These are phyloP conservation scores for Taphrina betulina DNA, from an alignment of 1,139 yeast species.

Conservation along the genomic window DNA sequence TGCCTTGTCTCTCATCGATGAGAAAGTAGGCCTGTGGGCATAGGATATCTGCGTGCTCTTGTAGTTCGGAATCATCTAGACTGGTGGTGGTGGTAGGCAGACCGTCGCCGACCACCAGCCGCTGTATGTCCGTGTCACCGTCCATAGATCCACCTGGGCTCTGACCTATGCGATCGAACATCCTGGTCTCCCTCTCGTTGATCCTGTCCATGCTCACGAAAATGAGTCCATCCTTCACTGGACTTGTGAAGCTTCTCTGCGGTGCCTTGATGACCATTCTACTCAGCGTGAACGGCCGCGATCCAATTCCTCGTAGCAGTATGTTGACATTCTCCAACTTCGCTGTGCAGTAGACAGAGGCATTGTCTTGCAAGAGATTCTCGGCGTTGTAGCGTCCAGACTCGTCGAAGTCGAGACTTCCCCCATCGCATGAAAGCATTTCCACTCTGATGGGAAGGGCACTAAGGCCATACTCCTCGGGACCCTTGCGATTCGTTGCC, in stretches of 20 bases:
- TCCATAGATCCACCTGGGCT: neutral
- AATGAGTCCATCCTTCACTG: constrained; percentile 39
- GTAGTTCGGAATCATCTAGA: neutral
- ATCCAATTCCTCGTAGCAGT: constrained; percentile 7
- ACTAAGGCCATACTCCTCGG: constrained; percentile 4
- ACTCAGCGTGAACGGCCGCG: constrained; percentile 37
- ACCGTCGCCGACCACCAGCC: constrained; percentile 13
- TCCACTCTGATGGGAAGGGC: constrained; percentile 23
- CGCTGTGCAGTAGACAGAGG: constrained; percentile 31
- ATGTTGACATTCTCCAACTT: constrained; percentile 29
- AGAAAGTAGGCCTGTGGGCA: constrained; percentile 24
- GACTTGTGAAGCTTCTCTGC: constrained; percentile 37
- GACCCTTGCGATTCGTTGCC: neutral
- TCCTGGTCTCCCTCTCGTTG: constrained; percentile 1
- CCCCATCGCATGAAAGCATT: constrained; percentile 28
- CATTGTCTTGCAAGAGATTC: constrained; percentile 22
- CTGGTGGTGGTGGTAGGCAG: constrained; percentile 21
- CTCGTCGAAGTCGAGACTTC: constrained; percentile 28
- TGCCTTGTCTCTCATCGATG: constrained; percentile 10
- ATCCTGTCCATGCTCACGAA: constrained; percentile 37
- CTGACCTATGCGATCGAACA: constrained; percentile 10
- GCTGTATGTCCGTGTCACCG: constrained; percentile 1
- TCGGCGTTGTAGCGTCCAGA: constrained; percentile 26
- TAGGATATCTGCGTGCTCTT: constrained; percentile 2
- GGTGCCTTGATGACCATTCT: constrained; percentile 39